These are phyloP conservation scores for Aspergillus amoenus DNA, from an alignment of 2,329 filamentous ascomycete species.

Conservation along the genomic window DNA sequence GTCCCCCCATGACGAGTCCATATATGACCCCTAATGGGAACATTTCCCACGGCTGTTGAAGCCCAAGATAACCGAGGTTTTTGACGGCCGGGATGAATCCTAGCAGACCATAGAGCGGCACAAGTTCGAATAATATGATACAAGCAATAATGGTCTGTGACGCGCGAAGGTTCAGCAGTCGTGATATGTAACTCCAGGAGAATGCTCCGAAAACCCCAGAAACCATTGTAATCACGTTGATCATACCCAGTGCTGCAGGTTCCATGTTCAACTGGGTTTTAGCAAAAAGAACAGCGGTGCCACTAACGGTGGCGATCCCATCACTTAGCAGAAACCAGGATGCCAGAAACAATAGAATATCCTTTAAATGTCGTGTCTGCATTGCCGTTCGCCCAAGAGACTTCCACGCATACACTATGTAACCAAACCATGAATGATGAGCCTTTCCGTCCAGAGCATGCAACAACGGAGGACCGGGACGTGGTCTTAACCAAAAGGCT, in stretches of 20 bases:
- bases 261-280: conserved; percentile 92
- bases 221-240: conserved; percentile 87
- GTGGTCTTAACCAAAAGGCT: conserved; percentile 79
- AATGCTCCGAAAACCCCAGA: conserved; percentile 86
- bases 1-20: conserved; percentile 88
- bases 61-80: conserved; percentile 71
- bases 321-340: conserved; percentile 96
- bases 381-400: conserved; percentile 78
- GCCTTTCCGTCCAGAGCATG: conserved; percentile 35
- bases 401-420: conserved; percentile 81
- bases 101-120: conserved; percentile 85
- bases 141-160: conserved; percentile 91
- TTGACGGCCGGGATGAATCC: conserved; percentile 82
- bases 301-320: conserved; percentile 89
- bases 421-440: conserved; percentile 62
- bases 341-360: conserved; percentile 80
- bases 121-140: conserved; percentile 85
- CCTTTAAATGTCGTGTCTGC: conserved; percentile 70
- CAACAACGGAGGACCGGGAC: conserved; percentile 80
- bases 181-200: conserved; percentile 79
- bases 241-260: conserved; percentile 81
- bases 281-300: conserved; percentile 91
- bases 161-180: conserved; percentile 66
- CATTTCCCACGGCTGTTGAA: conserved; percentile 98
- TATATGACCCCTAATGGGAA: conserved; percentile 88